These are phyloP conservation scores for Leishmania major DNA, from an alignment of 208 protist genomes.

Conservation along the genomic window DNA sequence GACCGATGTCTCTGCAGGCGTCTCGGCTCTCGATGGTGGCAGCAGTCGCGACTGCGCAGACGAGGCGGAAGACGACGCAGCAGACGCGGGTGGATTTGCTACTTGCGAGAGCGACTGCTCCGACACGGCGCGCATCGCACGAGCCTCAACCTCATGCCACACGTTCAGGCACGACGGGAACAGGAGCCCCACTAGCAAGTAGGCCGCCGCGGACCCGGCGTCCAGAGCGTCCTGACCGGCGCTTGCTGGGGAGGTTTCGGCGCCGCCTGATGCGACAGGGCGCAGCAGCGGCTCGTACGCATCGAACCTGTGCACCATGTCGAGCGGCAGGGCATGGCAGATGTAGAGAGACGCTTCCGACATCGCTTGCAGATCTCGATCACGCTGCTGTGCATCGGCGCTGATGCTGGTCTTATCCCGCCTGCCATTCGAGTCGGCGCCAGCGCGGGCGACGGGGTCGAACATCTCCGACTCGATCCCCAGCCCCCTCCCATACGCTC, in stretches of 20 bases:
- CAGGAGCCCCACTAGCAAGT: conserved; percentile 40
- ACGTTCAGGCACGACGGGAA: conserved; percentile 40
- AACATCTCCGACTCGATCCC: conserved; percentile 9
- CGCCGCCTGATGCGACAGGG: background rate
- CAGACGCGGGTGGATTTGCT: background rate
- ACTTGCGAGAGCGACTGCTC: background rate
- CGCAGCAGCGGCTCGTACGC: conserved; percentile 62
- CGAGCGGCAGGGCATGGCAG: conserved; percentile 57
- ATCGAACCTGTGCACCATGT: conserved; percentile 72
- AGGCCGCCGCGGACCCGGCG: conserved; percentile 2
- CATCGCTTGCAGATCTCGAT: conserved; percentile 3
- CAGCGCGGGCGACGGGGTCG: conserved; percentile 3
- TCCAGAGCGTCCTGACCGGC: background rate
- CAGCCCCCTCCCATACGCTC: conserved; percentile 11
- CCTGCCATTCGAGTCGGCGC: background rate
- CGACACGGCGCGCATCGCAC: conserved; percentile 9
- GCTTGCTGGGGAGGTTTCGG: background rate
- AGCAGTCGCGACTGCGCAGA: background rate
- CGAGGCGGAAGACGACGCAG: background rate
- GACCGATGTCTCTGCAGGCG: background rate
- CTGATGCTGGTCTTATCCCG: background rate
- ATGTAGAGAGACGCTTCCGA: conserved; percentile 22
- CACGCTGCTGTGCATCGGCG: background rate
- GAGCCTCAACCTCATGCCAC: conserved; percentile 32
- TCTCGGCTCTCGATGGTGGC: background rate